Percentiles rank a stretch among this genome's conserved stretches.
phyloP scores from a whole-genome alignment of 108 stramenopile genomes.

The Skeletonema marinoi region DNA sequence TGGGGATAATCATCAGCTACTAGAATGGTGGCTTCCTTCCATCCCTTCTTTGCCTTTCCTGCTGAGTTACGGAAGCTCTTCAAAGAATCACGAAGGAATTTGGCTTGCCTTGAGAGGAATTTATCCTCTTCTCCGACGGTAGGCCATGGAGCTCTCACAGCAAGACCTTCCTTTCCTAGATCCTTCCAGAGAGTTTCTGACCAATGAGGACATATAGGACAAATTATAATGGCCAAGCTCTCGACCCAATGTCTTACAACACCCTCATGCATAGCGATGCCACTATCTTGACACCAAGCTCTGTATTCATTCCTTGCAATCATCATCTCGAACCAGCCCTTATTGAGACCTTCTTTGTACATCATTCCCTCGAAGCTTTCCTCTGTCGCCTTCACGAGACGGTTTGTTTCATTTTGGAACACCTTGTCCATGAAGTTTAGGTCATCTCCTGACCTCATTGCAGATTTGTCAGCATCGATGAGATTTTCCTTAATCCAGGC shows the following conservation, averaged over 20 bases:
- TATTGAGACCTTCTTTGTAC: slow-evolving; percentile 92
- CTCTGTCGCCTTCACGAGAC: slow-evolving; percentile 67
- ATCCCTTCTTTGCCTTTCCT: slow-evolving; percentile 87
- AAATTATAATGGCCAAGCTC: slow-evolving; percentile 77
- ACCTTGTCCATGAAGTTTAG: slow-evolving; percentile 88
- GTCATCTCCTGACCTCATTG: slow-evolving; percentile 58
- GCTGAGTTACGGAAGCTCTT: slow-evolving; percentile 73
- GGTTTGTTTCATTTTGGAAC: slow-evolving; percentile 90
- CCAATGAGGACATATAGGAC: slow-evolving; percentile 94
- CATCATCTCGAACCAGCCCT: slow-evolving; percentile 93
- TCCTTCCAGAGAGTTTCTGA: slow-evolving; percentile 81
- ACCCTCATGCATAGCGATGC: slow-evolving; percentile 82
- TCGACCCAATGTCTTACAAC: slow-evolving; percentile 79
- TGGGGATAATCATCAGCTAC: slow-evolving; percentile 85
- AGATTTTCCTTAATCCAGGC: slow-evolving; percentile 83
- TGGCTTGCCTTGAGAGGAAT: slow-evolving; percentile 79
- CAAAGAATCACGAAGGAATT: slow-evolving; percentile 77
- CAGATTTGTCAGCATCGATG: slow-evolving; percentile 36
- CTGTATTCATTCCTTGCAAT: slow-evolving; percentile 90
- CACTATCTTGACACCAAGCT: slow-evolving; percentile 89
- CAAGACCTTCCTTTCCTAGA: slow-evolving; percentile 76
- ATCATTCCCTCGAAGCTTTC: slow-evolving; percentile 77
- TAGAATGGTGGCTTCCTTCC: slow-evolving; percentile 62
- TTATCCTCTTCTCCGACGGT: slow-evolving; percentile 79
- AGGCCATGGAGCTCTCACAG: slow-evolving; percentile 91